These are phyloP conservation scores for Gossypium davidsonii DNA, from an alignment of 441 rosid genomes.

Conservation along the genomic window DNA sequence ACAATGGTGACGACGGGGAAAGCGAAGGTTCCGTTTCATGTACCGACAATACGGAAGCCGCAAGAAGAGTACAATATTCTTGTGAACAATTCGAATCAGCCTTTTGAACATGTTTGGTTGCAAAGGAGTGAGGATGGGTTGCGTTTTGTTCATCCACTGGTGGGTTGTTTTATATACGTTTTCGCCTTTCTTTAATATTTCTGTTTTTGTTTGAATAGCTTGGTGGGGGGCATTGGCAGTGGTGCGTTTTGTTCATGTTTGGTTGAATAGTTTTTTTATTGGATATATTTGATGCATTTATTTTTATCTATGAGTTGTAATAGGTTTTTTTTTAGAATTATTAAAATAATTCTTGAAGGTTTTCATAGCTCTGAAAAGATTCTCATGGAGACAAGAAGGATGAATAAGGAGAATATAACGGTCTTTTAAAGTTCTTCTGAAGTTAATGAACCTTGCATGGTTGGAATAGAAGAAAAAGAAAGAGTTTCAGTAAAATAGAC, in stretches of 20 bases:
- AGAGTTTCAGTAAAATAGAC: background rate
- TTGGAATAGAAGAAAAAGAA: background rate
- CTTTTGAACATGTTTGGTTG: constrained; percentile 80
- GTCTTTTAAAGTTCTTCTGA: background rate
- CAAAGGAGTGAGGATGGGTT: constrained; percentile 53
- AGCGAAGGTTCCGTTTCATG: constrained; percentile 67
- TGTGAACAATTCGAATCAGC: constrained; percentile 61
- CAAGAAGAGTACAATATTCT: constrained; percentile 63
- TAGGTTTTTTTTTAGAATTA: background rate
- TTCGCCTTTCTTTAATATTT: background rate
- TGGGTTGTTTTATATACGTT: constrained; percentile 25
- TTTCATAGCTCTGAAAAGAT: background rate
- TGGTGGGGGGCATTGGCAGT: background rate
- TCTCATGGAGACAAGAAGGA: background rate
- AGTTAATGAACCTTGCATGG: background rate
- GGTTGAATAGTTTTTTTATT: no score
- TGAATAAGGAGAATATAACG: background rate
- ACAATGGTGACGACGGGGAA: constrained; percentile 31
- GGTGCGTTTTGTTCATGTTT: no score
- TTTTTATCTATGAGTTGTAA: background rate
- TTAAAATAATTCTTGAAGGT: background rate
- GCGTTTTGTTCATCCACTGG: constrained; percentile 77
- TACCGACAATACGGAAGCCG: constrained; percentile 59
- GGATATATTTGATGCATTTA: no score
- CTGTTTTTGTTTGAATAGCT: background rate